These are phyloP conservation scores for Malassezia cuniculi DNA, from an alignment of 1,284 basidiomycete genomes.

Conservation along the genomic window DNA sequence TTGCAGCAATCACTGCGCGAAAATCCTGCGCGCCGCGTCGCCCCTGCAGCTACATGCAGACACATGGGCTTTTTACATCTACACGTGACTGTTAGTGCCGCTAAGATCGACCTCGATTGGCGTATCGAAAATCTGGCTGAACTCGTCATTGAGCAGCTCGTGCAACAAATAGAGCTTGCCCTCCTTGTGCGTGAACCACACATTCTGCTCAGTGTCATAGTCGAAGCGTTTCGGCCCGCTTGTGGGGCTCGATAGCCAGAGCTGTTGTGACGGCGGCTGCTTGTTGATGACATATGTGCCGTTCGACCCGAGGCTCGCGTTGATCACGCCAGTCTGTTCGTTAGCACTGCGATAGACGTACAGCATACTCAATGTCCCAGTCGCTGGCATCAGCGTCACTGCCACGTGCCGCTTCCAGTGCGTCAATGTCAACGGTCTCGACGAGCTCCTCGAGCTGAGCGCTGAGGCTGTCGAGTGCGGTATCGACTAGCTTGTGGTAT, in stretches of 20 bases:
- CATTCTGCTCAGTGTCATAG: conserved; percentile 23
- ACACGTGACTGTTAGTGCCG: no score
- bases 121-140: conserved; percentile 24
- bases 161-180: conserved; percentile 23
- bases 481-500: conserved; percentile 68
- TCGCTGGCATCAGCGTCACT: conserved; percentile 23
- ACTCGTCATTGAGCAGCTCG: conserved; percentile 26
- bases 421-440: conserved; percentile 50
- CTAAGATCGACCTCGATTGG: conserved; percentile 15
- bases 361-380: conserved; percentile 86
- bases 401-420: conserved; percentile 14
- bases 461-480: conserved; percentile 67
- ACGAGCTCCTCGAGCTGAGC: conserved; percentile 66
- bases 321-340: conserved; percentile 71
- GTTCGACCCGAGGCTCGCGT: conserved; percentile 62
- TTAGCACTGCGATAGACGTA: conserved; percentile 48
- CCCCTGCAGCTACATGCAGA: no score
- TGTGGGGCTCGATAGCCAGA: conserved; percentile 82
- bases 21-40: no score
- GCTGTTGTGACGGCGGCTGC: conserved; percentile 96
- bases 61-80: no score
- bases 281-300: conserved; percentile 99
- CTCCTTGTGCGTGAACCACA: conserved; percentile 38
- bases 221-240: conserved; percentile 43
- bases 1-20: no score